Evolutionary conservation across 306 rosid genomes (phyloP).

Genomic region (Vachellia pachyceras): DNA sequence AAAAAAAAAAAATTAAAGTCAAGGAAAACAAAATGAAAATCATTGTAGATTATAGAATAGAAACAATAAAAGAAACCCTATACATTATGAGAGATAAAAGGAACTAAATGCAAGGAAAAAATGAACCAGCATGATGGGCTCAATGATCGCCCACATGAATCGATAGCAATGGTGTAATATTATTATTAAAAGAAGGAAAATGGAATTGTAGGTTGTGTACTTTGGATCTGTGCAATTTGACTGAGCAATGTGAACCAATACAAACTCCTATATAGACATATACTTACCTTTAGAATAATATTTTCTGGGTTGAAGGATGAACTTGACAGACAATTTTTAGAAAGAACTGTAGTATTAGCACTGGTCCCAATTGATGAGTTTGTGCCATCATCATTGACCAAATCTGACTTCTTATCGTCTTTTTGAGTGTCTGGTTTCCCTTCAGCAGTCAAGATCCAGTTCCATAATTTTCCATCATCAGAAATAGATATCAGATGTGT

Average conservation of each 20-base stretch:
- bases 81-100: background rate
- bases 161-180: constrained; percentile 8
- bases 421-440: constrained; percentile 59
- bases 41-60: background rate
- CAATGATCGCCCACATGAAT: background rate
- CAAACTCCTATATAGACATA: constrained; percentile 25
- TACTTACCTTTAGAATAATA: constrained; percentile 67
- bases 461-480: constrained; percentile 97
- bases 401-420: constrained; percentile 51
- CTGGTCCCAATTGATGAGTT: constrained; percentile 44
- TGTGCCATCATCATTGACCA: constrained; percentile 46
- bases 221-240: background rate
- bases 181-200: constrained; percentile 5
- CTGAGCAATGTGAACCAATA: constrained; percentile 22
- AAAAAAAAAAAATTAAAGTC: background rate
- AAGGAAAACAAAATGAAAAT: background rate
- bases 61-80: background rate
- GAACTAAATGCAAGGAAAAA: background rate
- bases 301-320: constrained; percentile 54
- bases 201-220: constrained; percentile 10
- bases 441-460: constrained; percentile 90
- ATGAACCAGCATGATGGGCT: background rate
- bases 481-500: constrained; percentile 85
- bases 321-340: constrained; percentile 42
- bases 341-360: constrained; percentile 37